Conservation (phyloP, 495 filamentous ascomycete species). For the Podospora sp. region DNA sequence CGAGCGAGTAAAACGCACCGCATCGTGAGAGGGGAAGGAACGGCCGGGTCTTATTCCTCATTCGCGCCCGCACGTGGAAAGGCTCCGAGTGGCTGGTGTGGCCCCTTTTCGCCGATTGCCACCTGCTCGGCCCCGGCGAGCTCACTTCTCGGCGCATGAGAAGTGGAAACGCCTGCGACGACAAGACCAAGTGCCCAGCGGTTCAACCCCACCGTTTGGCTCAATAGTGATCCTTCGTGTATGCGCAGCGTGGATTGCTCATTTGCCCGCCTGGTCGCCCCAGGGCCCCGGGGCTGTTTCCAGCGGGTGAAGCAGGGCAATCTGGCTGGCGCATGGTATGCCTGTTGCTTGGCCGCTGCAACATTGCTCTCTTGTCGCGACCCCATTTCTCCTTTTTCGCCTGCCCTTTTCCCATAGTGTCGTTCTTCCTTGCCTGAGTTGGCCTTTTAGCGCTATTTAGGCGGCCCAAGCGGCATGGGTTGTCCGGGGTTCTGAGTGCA, state of each 20-base stretch:
- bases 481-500: no score
- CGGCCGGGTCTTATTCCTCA: background rate
- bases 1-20: background rate
- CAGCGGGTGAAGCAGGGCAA: background rate
- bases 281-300: background rate
- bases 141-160: background rate
- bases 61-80: background rate
- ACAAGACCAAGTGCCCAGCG: background rate
- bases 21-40: background rate
- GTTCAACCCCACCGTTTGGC: background rate
- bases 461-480: background rate
- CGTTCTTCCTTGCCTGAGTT: background rate
- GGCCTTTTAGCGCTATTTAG: background rate
- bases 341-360: background rate
- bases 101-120: background rate
- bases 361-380: background rate
- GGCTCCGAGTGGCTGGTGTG: background rate
- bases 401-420: background rate
- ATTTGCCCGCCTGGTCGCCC: background rate
- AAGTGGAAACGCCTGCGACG: background rate
- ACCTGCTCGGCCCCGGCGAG: background rate
- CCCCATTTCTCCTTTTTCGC: background rate
- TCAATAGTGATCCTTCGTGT: slow-evolving; percentile 2
- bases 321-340: background rate
- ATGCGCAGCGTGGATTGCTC: background rate